Conservation (phyloP, 1,139 yeast species). For the Ogataea hybrid region DNA sequence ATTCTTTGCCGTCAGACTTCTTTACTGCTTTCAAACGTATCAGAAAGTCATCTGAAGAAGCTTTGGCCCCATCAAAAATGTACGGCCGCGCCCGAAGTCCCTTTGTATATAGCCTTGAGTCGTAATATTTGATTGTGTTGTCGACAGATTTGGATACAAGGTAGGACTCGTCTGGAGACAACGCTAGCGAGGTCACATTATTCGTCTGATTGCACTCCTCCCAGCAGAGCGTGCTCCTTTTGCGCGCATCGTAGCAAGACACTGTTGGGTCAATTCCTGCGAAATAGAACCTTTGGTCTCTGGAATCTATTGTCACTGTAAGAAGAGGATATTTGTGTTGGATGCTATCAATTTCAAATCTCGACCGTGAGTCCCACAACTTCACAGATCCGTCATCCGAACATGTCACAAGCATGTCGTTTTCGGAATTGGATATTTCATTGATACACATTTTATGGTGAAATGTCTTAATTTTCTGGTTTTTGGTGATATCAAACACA, state of each 20-base stretch:
- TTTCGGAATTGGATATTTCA: conserved; percentile 38
- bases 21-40: conserved; percentile 45
- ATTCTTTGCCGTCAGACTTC: conserved; percentile 18
- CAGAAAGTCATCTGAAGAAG: conserved; percentile 52
- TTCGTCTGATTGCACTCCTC: conserved; percentile 42
- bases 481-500: conserved; percentile 56
- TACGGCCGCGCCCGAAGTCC: conserved; percentile 43
- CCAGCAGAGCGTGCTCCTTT: conserved; percentile 44
- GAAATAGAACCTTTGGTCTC: conserved; percentile 46
- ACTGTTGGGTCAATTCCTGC: conserved; percentile 71
- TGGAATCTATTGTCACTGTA: conserved; percentile 40
- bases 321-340: conserved; percentile 54
- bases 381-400: conserved; percentile 63
- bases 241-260: conserved; percentile 53
- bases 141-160: conserved; percentile 58
- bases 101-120: conserved; percentile 42
- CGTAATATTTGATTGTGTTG: conserved; percentile 56
- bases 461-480: conserved; percentile 49
- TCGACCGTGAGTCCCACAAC: conserved; percentile 65
- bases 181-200: conserved; percentile 51
- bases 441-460: conserved; percentile 58
- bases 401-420: conserved; percentile 35
- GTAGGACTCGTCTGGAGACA: conserved; percentile 49
- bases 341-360: conserved; percentile 35
- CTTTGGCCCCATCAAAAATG: conserved; percentile 57